Percentiles rank a stretch among this genome's conserved stretches.
Conservation (phyloP, 371 early-diverging fungal genomes). For the Apophysomyces variabilis region DNA sequence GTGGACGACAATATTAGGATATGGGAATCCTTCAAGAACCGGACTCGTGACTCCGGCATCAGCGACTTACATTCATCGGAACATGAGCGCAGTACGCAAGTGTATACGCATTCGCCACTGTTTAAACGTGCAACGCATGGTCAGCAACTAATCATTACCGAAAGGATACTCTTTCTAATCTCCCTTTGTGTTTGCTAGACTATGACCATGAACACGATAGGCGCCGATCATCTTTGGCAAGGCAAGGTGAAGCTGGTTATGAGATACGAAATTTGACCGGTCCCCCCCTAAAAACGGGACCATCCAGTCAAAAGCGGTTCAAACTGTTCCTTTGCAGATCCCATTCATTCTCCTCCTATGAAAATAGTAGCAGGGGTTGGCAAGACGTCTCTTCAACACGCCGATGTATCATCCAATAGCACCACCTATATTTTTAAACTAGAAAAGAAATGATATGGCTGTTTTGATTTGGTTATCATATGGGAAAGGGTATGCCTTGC, state of each 20-base stretch:
- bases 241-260: not conserved
- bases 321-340: not conserved
- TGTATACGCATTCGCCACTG: not conserved
- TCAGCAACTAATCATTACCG: not conserved
- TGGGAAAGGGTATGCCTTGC: not conserved
- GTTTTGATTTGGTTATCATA: not conserved
- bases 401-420: not conserved
- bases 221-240: not conserved
- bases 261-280: too few relatives aligned
- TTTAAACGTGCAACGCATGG: not conserved
- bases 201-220: not conserved
- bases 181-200: not conserved
- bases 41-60: not conserved
- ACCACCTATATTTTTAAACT: not conserved
- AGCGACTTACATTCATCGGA: not conserved
- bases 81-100: not conserved
- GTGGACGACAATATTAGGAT: conserved; percentile 2
- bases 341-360: not conserved
- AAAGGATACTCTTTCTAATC: too few relatives aligned
- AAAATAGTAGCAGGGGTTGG: not conserved
- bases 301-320: not conserved
- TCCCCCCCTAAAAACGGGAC: not conserved
- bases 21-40: conserved; percentile 5
- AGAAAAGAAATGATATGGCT: not conserved
- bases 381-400: not conserved